Evolutionary conservation across 1,284 basidiomycete species (phyloP).

Genomic region (Leucocoprinus gongylophorus): DNA sequence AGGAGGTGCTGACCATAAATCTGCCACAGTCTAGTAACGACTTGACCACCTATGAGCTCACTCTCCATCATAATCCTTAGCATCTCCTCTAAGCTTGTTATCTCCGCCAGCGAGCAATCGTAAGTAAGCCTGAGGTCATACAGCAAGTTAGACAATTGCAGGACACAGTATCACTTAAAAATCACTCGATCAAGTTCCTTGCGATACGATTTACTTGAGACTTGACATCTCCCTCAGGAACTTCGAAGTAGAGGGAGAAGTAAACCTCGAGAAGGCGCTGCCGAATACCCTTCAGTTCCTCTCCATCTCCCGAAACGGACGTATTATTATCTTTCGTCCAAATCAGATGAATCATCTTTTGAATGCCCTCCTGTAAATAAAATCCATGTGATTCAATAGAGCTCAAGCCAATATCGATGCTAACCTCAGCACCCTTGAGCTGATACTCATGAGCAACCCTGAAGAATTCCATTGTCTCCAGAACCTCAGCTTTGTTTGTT

Average conservation of each 20-base stretch:
- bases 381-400: not conserved
- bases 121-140: conserved; percentile 66
- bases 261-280: conserved; percentile 90
- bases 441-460: conserved; percentile 79
- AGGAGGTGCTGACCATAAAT: conserved; percentile 70
- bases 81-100: conserved; percentile 95
- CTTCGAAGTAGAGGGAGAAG: conserved; percentile 82
- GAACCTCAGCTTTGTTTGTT: conserved; percentile 88
- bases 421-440: conserved; percentile 68
- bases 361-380: conserved; percentile 65
- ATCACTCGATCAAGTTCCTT: conserved; percentile 97
- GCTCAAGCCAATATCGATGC: conserved; percentile 16
- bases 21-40: conserved; percentile 90
- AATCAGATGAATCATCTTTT: conserved; percentile 95
- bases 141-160: not conserved
- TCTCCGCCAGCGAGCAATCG: conserved; percentile 87
- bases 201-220: conserved; percentile 90
- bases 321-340: conserved; percentile 92
- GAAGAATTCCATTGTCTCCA: conserved; percentile 97
- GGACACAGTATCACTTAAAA: conserved; percentile 13
- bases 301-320: conserved; percentile 77
- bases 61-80: conserved; percentile 93
- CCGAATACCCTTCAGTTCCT: conserved; percentile 85
- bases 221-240: conserved; percentile 60
- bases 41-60: conserved; percentile 73